Evolutionary conservation across 2,329 filamentous ascomycete species (phyloP).

Genomic region (Diaporthe capsici): DNA sequence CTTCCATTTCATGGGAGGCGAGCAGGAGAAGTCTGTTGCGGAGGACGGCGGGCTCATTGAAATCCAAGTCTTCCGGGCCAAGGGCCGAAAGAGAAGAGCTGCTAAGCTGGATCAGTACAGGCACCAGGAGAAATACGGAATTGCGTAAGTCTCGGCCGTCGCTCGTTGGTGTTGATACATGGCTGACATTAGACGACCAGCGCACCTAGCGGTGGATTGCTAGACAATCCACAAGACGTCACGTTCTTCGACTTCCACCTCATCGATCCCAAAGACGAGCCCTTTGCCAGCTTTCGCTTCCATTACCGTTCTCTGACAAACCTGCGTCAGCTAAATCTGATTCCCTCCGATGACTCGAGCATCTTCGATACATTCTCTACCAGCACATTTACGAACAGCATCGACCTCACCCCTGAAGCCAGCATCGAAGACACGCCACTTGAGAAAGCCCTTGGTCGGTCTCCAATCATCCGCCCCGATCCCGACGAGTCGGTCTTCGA

Average conservation of each 20-base stretch:
- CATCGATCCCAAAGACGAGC: conserved; percentile 64
- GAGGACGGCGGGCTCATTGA: conserved; percentile 70
- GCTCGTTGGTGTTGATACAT: conserved; percentile 18
- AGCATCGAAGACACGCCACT: background rate
- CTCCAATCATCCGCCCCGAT: background rate
- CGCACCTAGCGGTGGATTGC: conserved; percentile 65
- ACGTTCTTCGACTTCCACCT: conserved; percentile 68
- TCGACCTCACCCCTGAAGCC: conserved; percentile 7
- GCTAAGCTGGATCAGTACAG: conserved; percentile 60
- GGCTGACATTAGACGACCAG: conserved; percentile 49
- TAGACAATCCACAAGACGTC: conserved; percentile 65
- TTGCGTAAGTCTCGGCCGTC: conserved; percentile 59
- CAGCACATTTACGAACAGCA: conserved; percentile 5
- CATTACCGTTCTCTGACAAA: conserved; percentile 69
- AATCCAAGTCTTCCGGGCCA: conserved; percentile 66
- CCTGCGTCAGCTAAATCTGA: conserved; percentile 63
- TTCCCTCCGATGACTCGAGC: conserved; percentile 49
- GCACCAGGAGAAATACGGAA: conserved; percentile 64
- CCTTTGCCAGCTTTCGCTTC: conserved; percentile 68
- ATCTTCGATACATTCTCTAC: conserved; percentile 22
- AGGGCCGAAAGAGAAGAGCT: conserved; percentile 58
- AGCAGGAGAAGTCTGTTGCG: conserved; percentile 56
- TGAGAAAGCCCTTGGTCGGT: background rate
- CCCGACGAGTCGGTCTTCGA: conserved; percentile 36
- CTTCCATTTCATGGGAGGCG: conserved; percentile 63